These are phyloP conservation scores for Pseudoturritis turrita DNA, from an alignment of 345 rosid genomes.

Conservation along the genomic window DNA sequence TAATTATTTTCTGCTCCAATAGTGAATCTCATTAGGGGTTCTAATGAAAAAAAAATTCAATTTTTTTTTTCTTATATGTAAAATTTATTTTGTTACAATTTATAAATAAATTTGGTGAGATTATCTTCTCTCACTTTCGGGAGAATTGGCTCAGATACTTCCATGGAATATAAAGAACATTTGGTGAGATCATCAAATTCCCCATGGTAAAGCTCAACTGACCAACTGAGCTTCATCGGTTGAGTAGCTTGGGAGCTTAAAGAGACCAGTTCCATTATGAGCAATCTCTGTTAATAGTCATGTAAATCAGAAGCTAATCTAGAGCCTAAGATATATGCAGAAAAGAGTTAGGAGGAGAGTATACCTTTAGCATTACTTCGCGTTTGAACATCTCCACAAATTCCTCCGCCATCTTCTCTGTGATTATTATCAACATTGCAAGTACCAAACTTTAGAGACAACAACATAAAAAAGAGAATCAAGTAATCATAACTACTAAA, in stretches of 20 bases:
- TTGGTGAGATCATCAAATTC: constrained; percentile 57
- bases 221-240: constrained; percentile 43
- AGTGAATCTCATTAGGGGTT: no score
- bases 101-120: no score
- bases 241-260: constrained; percentile 44
- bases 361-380: constrained; percentile 76
- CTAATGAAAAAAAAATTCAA: no score
- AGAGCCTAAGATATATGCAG: neutral
- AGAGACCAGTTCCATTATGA: constrained; percentile 49
- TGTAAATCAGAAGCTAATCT: neutral
- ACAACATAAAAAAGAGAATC: neutral
- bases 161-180: constrained; percentile 49
- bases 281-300: constrained; percentile 46
- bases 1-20: no score
- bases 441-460: constrained; percentile 4
- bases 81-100: no score
- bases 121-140: constrained; percentile 44
- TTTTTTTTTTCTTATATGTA: no score
- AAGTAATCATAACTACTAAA: neutral
- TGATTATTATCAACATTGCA: constrained; percentile 4
- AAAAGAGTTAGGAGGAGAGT: neutral
- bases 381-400: constrained; percentile 66
- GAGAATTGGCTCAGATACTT: constrained; percentile 38
- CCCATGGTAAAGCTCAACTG: constrained; percentile 67
- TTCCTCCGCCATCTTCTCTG: constrained; percentile 78